A percentile compares a stretch with the other conserved stretches of the same genome.
Conservation (phyloP, 2,329 filamentous ascomycete genomes). For the Fonsecaea pugnacius region DNA sequence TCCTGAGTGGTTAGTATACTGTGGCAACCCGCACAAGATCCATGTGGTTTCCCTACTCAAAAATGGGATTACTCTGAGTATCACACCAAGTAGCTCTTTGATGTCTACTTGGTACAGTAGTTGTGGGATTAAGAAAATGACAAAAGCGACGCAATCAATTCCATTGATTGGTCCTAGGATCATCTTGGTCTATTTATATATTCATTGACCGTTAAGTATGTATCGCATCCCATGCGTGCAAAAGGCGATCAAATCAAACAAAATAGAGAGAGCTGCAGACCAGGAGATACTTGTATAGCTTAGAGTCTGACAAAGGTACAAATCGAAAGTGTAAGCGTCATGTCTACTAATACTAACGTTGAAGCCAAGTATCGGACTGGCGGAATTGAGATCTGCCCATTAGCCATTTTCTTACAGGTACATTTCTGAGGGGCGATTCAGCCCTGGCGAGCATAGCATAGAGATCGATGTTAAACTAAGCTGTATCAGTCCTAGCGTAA, state of each 20-base stretch:
- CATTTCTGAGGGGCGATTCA: neutral
- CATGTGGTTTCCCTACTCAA: conserved; percentile 59
- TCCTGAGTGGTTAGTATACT: neutral
- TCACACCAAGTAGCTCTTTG: conserved; percentile 58
- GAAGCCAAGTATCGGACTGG: neutral
- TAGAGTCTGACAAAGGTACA: neutral
- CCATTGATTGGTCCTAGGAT: conserved; percentile 75
- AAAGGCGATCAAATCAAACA: neutral
- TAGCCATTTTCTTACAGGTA: no score
- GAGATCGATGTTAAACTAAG: conserved; percentile 4
- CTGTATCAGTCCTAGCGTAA: conserved; percentile 12
- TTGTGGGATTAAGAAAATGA: conserved; percentile 72
- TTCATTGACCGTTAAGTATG: neutral
- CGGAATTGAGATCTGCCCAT: conserved; percentile 2
- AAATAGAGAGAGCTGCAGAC: neutral
- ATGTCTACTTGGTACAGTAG: conserved; percentile 70
- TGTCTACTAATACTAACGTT: no score
- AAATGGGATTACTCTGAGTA: conserved; percentile 69
- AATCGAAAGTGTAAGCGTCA: neutral
- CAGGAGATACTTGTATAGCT: neutral
- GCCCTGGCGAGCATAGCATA: neutral
- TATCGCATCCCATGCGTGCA: neutral
- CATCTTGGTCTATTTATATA: conserved; percentile 54
- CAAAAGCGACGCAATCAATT: conserved; percentile 75
- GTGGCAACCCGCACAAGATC: neutral